A percentile compares a stretch with the other conserved stretches of the same genome.
Conservation (phyloP, 1,284 basidiomycete species). For the Rhizoctonia solani region DNA sequence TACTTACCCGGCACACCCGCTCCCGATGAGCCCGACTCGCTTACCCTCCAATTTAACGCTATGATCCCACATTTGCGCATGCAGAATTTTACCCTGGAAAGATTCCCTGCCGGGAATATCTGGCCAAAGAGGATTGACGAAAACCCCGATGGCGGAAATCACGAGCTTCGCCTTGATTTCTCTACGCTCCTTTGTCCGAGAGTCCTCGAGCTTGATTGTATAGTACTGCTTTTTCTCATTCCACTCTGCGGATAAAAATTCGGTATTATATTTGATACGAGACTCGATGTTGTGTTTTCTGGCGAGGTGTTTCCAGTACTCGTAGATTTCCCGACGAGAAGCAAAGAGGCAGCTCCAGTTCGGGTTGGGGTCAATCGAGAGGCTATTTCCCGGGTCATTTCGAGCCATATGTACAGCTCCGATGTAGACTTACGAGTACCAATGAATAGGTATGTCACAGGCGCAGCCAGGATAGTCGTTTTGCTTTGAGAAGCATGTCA, state of each 20-base stretch:
- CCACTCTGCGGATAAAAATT: slow-evolving; percentile 20
- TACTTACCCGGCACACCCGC: slow-evolving; percentile 52
- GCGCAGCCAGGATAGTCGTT: slow-evolving; percentile 47
- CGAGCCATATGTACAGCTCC: slow-evolving; percentile 1
- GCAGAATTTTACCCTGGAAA: neutral
- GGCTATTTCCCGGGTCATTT: slow-evolving; percentile 15
- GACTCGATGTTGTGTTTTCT: neutral
- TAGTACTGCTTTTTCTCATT: slow-evolving; percentile 5
- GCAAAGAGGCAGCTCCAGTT: slow-evolving; percentile 39
- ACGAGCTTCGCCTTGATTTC: slow-evolving; percentile 2
- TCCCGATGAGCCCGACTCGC: slow-evolving; percentile 54
- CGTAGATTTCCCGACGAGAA: neutral
- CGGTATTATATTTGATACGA: slow-evolving; percentile 5
- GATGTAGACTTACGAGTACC: slow-evolving; percentile 34
- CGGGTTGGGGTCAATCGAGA: slow-evolving; percentile 49
- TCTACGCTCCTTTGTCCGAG: neutral
- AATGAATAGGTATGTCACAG: slow-evolving; percentile 31
- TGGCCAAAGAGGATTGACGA: slow-evolving; percentile 10
- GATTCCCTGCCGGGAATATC: slow-evolving; percentile 15
- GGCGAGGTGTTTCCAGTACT: slow-evolving; percentile 9
- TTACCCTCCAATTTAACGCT: slow-evolving; percentile 1
- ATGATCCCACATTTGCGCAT: slow-evolving; percentile 16
- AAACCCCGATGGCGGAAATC: slow-evolving; percentile 10
- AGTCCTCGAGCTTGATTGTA: neutral
- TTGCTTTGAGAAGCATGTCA: slow-evolving; percentile 42